Evolutionary conservation across 768 basidiomycete species (phyloP), one percentile per base, ranked within the genome.

Genomic region (Amanita inopinata): DNA sequence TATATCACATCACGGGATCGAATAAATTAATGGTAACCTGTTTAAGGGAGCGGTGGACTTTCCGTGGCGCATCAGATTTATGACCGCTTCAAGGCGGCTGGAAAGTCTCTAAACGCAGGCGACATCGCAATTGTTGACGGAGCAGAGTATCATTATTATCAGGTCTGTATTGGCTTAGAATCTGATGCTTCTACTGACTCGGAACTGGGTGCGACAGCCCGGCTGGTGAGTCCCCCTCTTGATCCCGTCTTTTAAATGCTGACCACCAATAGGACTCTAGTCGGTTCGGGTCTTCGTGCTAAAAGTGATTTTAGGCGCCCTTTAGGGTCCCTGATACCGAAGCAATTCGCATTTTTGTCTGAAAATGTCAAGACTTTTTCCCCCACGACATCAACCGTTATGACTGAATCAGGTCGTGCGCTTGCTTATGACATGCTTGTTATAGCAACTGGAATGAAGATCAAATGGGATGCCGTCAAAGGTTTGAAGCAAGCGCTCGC

Each of bases 101-200:
- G 80, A 6, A 80, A 81, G 49, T 59, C 73, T 20, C 58, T 96
- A 27, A 74, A 70, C 31, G 59, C 69, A 14, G 85, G 79, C 17
- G 93, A 97, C 57, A 78, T 98, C 34, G 87, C 78, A 4, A 82
- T 98, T 43, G 62, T 96, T 23, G 94, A 98, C 56, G 75, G 74
- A 12, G 77, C 87, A 17, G 70, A 83, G 46, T 74, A 75, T 38
- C 93, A 97, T 61, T 76, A 88, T 59, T 97, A 94, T 63, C 82
- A 87, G 65, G 82, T 81, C 61, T 44, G 61, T 54, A 22, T 28
- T 22, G n/a, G 30, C 20, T 12, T 38, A 15, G 19, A 34, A 23
- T 38, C 30, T 25, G 18, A n/a, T n/a, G n/a, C n/a, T n/a, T n/a
- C n/a, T n/a, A n/a, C 10, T 18, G 32, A n/a, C 18, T 45, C 34